Evolutionary conservation across 2,329 filamentous ascomycete genomes (phyloP).

Genomic region (Aspergillus hiratsukae): DNA sequence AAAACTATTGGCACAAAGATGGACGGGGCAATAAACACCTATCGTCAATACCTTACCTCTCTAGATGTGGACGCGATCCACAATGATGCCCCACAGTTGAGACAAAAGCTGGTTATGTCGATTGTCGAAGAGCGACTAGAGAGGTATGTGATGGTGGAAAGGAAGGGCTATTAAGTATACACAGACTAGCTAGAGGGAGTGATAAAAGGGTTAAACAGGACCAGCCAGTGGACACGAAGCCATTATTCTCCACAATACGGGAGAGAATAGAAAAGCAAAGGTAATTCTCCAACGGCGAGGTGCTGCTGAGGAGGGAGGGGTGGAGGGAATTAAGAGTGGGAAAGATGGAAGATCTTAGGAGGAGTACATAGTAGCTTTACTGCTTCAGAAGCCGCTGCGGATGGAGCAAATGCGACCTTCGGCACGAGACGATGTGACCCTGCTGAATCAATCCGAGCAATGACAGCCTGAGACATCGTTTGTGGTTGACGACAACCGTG

Average conservation of each 20-base stretch:
- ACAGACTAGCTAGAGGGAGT: conserved; percentile 3
- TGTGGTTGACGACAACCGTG: background rate
- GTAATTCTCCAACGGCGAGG: background rate
- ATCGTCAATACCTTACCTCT: background rate
- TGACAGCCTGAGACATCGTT: background rate
- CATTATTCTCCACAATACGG: conserved; percentile 12
- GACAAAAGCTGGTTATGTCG: background rate
- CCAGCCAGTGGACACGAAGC: conserved; percentile 20
- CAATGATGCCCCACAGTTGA: background rate
- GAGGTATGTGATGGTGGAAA: background rate
- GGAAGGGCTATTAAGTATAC: conserved; percentile 1
- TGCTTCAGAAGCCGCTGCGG: conserved; percentile 9
- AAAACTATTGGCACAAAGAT: background rate
- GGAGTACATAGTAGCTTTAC: background rate
- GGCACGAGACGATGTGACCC: conserved; percentile 33
- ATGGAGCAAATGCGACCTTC: conserved; percentile 30
- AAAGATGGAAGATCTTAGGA: conserved; percentile 4
- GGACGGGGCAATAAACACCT: background rate
- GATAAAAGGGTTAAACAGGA: conserved; percentile 17
- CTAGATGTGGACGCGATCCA: background rate
- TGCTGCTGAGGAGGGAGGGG: conserved; percentile 1
- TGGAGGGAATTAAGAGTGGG: conserved; percentile 3
- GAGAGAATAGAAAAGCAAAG: conserved; percentile 5
- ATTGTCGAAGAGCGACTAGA: background rate
- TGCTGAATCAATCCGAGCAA: conserved; percentile 8